Evolutionary conservation across 2,329 filamentous ascomycete species (phyloP).

Genomic region (Aspergillus sp.): DNA sequence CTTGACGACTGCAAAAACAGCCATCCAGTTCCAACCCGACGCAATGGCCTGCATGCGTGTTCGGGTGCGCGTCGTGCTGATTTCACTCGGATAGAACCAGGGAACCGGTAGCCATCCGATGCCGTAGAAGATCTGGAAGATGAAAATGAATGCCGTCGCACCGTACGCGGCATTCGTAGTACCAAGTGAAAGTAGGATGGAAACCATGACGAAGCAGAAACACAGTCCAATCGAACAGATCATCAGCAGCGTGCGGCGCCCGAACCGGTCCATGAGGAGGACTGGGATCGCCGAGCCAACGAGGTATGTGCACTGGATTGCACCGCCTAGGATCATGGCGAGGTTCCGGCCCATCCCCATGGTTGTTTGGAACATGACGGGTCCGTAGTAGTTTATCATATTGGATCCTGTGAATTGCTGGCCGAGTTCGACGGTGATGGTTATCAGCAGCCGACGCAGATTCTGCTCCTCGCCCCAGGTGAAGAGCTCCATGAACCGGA

Average conservation of each 20-base stretch:
- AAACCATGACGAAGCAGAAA: conserved; percentile 44
- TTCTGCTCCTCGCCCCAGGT: conserved; percentile 32
- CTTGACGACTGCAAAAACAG: conserved; percentile 33
- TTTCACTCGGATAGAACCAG: conserved; percentile 46
- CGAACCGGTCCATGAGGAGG: conserved; percentile 43
- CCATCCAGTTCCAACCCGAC: conserved; percentile 38
- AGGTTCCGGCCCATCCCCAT: conserved; percentile 48
- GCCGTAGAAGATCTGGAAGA: conserved; percentile 48
- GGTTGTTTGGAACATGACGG: conserved; percentile 39
- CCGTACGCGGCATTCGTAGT: conserved; percentile 37
- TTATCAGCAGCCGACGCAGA: conserved; percentile 34
- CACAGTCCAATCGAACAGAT: conserved; percentile 42
- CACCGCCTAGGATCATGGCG: conserved; percentile 54
- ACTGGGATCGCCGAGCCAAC: conserved; percentile 44
- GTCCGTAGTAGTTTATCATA: conserved; percentile 45
- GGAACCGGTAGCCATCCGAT: conserved; percentile 46
- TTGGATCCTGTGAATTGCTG: conserved; percentile 40
- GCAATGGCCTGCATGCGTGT: conserved; percentile 43
- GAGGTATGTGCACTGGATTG: conserved; percentile 41
- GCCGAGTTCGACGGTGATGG: conserved; percentile 34
- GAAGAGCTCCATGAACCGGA: conserved; percentile 38
- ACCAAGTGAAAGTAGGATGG: conserved; percentile 39
- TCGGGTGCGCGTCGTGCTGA: conserved; percentile 43
- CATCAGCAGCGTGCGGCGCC: conserved; percentile 44
- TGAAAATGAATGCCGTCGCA: conserved; percentile 46